phyloP scores from a whole-genome alignment of 169 alveolate species.

The Cryptosporidium sp. region DNA sequence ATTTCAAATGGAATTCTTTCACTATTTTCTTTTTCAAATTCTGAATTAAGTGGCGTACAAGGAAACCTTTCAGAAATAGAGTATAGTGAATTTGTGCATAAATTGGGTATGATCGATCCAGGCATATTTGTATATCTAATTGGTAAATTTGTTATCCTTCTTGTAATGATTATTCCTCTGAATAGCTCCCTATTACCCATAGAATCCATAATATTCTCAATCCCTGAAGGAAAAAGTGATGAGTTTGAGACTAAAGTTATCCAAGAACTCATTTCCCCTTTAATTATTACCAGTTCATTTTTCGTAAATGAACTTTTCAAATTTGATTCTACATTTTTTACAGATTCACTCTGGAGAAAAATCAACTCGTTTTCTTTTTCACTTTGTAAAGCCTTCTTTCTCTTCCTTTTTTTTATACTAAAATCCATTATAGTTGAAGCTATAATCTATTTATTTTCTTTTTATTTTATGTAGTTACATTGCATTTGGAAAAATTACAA shows the following conservation, averaged over 20 bases:
- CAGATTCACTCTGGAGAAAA: background rate
- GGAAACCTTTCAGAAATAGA: conserved; percentile 33
- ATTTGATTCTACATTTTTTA: background rate
- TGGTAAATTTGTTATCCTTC: conserved; percentile 39
- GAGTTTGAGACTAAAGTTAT: background rate
- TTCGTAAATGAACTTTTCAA: background rate
- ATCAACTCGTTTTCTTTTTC: background rate
- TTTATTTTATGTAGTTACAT: background rate
- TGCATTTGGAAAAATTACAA: background rate
- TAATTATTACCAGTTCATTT: conserved; percentile 6
- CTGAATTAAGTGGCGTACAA: conserved; percentile 61
- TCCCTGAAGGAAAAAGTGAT: background rate
- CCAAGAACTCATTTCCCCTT: conserved; percentile 28
- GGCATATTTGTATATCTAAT: conserved; percentile 67
- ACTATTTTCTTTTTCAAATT: conserved; percentile 9
- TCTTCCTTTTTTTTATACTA: background rate
- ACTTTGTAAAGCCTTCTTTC: background rate
- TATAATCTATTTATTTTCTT: background rate
- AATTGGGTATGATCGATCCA: conserved; percentile 15
- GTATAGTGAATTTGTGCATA: conserved; percentile 11
- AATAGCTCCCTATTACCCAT: background rate
- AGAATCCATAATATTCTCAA: background rate
- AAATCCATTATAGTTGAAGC: background rate
- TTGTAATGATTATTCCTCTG: conserved; percentile 20
- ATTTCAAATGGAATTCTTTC: background rate